Evolutionary conservation across 306 rosid genomes (phyloP).

Genomic region (Carpinus fangiana): DNA sequence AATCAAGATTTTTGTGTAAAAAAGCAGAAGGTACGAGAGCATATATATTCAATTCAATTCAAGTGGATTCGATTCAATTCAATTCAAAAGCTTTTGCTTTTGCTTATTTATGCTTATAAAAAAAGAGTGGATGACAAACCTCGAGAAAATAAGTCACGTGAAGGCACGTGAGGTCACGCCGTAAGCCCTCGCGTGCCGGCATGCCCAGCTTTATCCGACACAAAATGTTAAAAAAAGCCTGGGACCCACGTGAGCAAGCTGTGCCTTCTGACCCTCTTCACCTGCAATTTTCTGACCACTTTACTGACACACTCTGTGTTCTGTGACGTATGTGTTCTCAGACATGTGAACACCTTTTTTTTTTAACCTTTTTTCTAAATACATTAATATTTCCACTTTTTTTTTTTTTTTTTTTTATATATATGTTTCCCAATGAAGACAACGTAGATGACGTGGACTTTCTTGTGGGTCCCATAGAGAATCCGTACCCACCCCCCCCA

Average conservation of each 20-base stretch:
- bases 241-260: slow-evolving; percentile 59
- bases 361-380: neutral
- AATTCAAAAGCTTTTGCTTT: neutral
- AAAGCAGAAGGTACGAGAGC: neutral
- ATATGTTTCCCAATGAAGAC: slow-evolving; percentile 6
- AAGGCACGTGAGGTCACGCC: slow-evolving; percentile 55
- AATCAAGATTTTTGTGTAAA: no score
- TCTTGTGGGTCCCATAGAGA: neutral
- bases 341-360: slow-evolving; percentile 43
- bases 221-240: slow-evolving; percentile 30
- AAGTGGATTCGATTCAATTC: neutral
- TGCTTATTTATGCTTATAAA: no score
- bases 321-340: slow-evolving; percentile 31
- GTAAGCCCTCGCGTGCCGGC: slow-evolving; percentile 66
- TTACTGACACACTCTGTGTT: slow-evolving; percentile 28
- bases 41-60: neutral
- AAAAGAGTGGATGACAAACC: neutral
- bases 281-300: slow-evolving; percentile 13
- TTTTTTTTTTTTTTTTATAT: neutral
- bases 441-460: slow-evolving; percentile 27
- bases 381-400: neutral
- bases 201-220: slow-evolving; percentile 61
- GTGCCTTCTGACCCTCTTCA: slow-evolving; percentile 25
- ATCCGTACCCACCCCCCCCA: slow-evolving; percentile 34
- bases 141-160: slow-evolving; percentile 64